Conservation (phyloP, 768 basidiomycete genomes). For the Mycena polygramma region DNA sequence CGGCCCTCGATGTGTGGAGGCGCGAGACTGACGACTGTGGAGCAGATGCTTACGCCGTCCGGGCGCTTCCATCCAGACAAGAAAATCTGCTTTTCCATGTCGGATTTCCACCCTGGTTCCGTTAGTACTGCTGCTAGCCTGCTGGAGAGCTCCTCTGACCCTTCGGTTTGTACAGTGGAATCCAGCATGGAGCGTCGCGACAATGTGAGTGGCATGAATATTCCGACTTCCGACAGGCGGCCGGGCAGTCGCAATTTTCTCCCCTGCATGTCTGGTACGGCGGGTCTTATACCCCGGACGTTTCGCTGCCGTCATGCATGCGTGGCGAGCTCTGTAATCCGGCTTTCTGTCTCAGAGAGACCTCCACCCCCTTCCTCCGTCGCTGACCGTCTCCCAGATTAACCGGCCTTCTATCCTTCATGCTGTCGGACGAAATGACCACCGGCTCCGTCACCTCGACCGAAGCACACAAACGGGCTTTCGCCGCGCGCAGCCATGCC, state of each 20-base stretch:
- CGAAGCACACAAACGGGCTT: slow-evolving; percentile 80
- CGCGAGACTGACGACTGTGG: slow-evolving; percentile 13
- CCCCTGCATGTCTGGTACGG: neutral
- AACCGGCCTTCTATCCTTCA: slow-evolving; percentile 94
- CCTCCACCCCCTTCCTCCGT: neutral
- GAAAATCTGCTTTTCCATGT: slow-evolving; percentile 99
- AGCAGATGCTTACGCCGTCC: slow-evolving; percentile 90
- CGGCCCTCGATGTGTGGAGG: neutral
- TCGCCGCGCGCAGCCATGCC: slow-evolving; percentile 84
- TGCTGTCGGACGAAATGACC: slow-evolving; percentile 97
- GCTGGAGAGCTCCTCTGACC: slow-evolving; percentile 9
- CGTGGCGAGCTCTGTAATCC: neutral
- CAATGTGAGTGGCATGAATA: slow-evolving; percentile 73
- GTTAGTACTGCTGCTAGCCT: slow-evolving; percentile 58
- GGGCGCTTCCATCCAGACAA: slow-evolving; percentile 92
- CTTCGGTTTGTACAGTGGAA: slow-evolving; percentile 75
- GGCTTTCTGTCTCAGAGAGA: neutral
- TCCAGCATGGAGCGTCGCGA: slow-evolving; percentile 95
- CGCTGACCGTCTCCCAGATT: slow-evolving; percentile 63
- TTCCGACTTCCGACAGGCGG: neutral
- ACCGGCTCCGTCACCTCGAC: slow-evolving; percentile 91
- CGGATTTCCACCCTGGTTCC: slow-evolving; percentile 92
- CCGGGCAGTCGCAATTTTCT: too few species aligned
- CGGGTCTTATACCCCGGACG: neutral
- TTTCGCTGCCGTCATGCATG: too few species aligned